phyloP scores from a whole-genome alignment of 2,329 filamentous ascomycete species.

The Verticillium tricorpus region DNA sequence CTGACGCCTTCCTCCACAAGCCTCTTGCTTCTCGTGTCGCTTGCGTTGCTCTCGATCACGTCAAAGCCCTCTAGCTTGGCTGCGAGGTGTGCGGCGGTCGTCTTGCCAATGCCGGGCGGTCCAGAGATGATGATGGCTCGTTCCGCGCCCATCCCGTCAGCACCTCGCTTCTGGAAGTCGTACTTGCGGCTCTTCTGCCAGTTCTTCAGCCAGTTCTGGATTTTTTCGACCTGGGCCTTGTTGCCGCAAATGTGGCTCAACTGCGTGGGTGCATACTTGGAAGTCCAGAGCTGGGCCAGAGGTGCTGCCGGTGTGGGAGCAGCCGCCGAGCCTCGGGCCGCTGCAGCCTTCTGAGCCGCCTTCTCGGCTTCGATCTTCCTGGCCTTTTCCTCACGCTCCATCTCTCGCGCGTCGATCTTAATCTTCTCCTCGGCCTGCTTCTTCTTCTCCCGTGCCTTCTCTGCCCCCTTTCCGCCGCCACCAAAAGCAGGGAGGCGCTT shows the following conservation, averaged over 20 bases:
- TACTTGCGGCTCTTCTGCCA: conserved; percentile 77
- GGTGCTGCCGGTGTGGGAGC: conserved; percentile 32
- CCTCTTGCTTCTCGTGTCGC: conserved; percentile 93
- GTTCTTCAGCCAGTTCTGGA: conserved; percentile 79
- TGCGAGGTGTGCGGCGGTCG: conserved; percentile 90
- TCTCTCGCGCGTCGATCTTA: conserved; percentile 72
- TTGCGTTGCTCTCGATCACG: conserved; percentile 91
- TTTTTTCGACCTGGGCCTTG: conserved; percentile 82
- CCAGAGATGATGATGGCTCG: conserved; percentile 94
- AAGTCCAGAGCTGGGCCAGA: conserved; percentile 75
- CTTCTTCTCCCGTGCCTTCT: conserved; percentile 79
- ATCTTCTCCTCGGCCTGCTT: conserved; percentile 81
- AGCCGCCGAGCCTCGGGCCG: conserved; percentile 33
- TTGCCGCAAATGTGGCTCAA: conserved; percentile 92
- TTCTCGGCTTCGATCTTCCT: conserved; percentile 48
- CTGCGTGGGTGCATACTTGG: conserved; percentile 86
- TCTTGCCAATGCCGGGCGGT: conserved; percentile 95
- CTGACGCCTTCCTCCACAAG: conserved; percentile 84
- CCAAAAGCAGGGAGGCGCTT: conserved; percentile 76
- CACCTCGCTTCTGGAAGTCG: conserved; percentile 75
- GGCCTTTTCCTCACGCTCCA: conserved; percentile 74
- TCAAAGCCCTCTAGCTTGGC: conserved; percentile 92
- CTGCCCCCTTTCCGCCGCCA: conserved; percentile 81
- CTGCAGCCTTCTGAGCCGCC: conserved; percentile 45
- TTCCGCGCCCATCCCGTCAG: conserved; percentile 77